Evolutionary conservation across 225 moss, liverwort and hornwort species (phyloP).

Genomic region (Polytrichum formosum): DNA sequence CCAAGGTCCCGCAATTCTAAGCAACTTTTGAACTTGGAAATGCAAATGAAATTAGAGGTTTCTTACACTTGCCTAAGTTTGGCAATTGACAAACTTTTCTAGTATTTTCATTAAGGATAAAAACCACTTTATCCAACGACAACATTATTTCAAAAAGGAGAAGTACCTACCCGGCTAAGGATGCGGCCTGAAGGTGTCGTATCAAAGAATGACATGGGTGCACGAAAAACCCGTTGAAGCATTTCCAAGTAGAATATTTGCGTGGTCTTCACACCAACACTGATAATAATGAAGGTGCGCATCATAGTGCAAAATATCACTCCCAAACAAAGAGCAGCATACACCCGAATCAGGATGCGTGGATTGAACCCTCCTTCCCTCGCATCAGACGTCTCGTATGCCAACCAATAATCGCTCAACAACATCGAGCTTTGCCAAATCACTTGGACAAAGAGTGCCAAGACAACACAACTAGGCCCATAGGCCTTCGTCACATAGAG

Average conservation of each 20-base stretch:
- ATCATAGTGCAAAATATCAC: conserved; percentile 47
- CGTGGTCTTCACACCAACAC: conserved; percentile 52
- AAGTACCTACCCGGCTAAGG: conserved; percentile 43
- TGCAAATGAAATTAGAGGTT: too few species aligned
- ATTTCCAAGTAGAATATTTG: conserved; percentile 69
- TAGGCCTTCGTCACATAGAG: conserved; percentile 64
- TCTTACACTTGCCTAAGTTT: too few species aligned
- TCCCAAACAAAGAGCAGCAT: conserved; percentile 43
- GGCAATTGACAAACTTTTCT: too few species aligned
- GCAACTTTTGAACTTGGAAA: too few species aligned
- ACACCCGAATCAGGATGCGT: conserved; percentile 53
- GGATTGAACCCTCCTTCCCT: conserved; percentile 28
- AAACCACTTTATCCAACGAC: not conserved
- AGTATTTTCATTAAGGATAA: too few species aligned
- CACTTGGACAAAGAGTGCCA: conserved; percentile 42
- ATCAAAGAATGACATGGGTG: conserved; percentile 89
- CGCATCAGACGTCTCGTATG: conserved; percentile 55
- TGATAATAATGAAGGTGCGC: conserved; percentile 35
- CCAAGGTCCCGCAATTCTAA: too few species aligned
- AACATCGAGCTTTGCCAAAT: conserved; percentile 59
- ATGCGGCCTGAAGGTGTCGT: conserved; percentile 76
- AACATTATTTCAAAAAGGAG: not conserved
- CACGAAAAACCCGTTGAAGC: conserved; percentile 62
- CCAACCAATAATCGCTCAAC: conserved; percentile 77
- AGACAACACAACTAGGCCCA: conserved; percentile 39